Conservation (phyloP, 305 asterid genomes). For the Rubia peregrina region DNA sequence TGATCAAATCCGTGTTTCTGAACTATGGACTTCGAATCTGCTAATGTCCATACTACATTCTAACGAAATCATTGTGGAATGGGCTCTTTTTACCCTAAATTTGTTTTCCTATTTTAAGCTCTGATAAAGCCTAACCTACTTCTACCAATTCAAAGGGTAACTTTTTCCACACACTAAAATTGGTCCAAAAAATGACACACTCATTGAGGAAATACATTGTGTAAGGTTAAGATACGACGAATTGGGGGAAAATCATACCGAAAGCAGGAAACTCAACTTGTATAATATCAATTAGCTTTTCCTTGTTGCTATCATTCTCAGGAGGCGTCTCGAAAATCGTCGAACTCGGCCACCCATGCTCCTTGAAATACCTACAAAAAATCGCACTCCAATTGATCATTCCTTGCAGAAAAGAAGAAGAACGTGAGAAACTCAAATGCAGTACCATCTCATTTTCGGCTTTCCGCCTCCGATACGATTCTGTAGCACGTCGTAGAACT, state of each 20-base stretch:
- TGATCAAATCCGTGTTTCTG: no score
- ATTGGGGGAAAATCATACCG: conserved; percentile 7
- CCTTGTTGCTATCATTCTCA: conserved; percentile 59
- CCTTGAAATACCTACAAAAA: conserved; percentile 69
- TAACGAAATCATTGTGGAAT: no score
- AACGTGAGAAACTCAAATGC: neutral
- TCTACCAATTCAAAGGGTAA: neutral
- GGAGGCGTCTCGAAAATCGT: conserved; percentile 49
- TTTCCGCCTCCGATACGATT: conserved; percentile 87
- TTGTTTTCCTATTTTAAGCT: no score
- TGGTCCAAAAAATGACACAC: neutral
- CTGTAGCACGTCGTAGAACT: conserved; percentile 74
- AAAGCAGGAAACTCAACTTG: conserved; percentile 37
- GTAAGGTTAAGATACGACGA: neutral
- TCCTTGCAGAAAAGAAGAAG: neutral
- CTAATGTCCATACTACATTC: no score
- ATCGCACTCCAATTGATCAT: conserved; percentile 6
- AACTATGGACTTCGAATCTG: no score
- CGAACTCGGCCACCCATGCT: conserved; percentile 91
- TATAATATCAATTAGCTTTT: conserved; percentile 65
- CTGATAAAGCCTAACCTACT: no score
- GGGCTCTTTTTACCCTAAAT: no score
- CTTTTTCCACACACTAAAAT: neutral
- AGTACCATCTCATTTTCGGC: conserved; percentile 94
- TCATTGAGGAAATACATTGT: neutral